Conservation (phyloP, 2,329 filamentous ascomycete genomes). For the Diaporthe eres region DNA sequence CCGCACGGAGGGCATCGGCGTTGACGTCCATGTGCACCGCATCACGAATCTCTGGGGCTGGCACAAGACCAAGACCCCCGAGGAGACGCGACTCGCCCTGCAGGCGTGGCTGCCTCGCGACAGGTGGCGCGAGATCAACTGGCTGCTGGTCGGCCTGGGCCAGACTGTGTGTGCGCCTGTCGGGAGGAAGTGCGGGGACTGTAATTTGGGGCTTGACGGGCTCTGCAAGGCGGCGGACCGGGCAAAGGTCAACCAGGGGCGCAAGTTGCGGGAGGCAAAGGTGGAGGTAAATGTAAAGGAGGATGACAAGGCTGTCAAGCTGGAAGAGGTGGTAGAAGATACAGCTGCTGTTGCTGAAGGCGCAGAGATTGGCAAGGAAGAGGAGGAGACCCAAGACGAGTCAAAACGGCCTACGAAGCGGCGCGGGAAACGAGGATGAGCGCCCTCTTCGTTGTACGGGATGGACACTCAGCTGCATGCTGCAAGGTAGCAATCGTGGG, state of each 20-base stretch:
- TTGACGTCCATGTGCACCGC: constrained; percentile 94
- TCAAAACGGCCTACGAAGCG: constrained; percentile 38
- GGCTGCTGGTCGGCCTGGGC: constrained; percentile 87
- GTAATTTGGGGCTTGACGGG: constrained; percentile 81
- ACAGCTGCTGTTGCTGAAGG: constrained; percentile 44
- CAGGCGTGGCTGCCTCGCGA: constrained; percentile 88
- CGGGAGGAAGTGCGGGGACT: constrained; percentile 86
- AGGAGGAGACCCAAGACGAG: constrained; percentile 47
- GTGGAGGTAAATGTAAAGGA: constrained; percentile 38
- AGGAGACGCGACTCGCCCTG: constrained; percentile 82
- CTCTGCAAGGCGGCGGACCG: constrained; percentile 82
- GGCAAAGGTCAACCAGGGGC: constrained; percentile 72
- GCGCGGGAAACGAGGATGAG: constrained; percentile 40
- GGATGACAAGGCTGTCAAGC: constrained; percentile 38
- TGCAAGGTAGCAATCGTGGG: not conserved
- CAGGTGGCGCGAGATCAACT: constrained; percentile 93
- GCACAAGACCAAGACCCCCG: constrained; percentile 85
- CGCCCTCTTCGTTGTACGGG: too few species aligned
- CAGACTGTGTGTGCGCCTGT: constrained; percentile 89
- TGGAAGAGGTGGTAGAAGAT: constrained; percentile 47
- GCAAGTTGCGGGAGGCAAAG: constrained; percentile 61
- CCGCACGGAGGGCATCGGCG: constrained; percentile 82
- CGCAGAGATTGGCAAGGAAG: constrained; percentile 43
- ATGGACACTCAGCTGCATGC: too few species aligned
- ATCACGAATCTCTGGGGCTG: constrained; percentile 96